A percentile compares a stretch with the other conserved stretches of the same genome.
These are phyloP conservation scores for Gloeostereum incarnatum DNA, from an alignment of 768 basidiomycete species.

Conservation along the genomic window DNA sequence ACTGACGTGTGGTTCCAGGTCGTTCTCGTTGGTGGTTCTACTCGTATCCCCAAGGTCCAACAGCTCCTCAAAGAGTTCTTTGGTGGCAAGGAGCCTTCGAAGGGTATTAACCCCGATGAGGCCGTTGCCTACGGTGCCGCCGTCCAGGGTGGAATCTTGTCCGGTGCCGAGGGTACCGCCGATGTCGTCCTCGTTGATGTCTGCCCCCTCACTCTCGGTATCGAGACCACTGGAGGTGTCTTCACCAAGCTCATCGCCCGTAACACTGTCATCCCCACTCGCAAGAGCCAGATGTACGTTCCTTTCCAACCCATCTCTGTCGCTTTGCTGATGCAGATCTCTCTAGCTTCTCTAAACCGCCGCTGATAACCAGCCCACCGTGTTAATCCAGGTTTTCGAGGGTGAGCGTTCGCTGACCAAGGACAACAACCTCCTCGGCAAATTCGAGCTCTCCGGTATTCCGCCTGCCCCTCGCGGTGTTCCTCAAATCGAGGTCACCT, in stretches of 20 bases:
- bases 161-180: constrained; percentile 84
- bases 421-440: constrained; percentile 98
- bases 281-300: constrained; percentile 85
- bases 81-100: constrained; percentile 92
- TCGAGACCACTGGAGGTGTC: constrained; percentile 97
- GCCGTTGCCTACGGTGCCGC: constrained; percentile 99
- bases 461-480: constrained; percentile 95
- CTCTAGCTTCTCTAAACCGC: constrained; percentile 69
- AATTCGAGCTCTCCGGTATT: constrained; percentile 89
- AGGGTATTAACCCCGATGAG: constrained; percentile 99
- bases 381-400: constrained; percentile 95
- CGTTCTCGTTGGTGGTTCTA: constrained; percentile 93
- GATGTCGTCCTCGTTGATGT: constrained; percentile 96
- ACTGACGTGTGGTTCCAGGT: constrained; percentile 30
- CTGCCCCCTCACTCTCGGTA: constrained; percentile 94
- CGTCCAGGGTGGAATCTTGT: constrained; percentile 96
- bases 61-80: constrained; percentile 98
- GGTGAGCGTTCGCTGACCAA: constrained; percentile 96
- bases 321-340: constrained; percentile 3
- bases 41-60: constrained; percentile 99
- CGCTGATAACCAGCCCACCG: constrained; percentile 89
- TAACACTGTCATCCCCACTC: constrained; percentile 97
- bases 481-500: constrained; percentile 95
- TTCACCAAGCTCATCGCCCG: constrained; percentile 97
- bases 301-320: background rate